phyloP scores from a whole-genome alignment of 2,329 filamentous ascomycete species.

The Thermoascus crustaceus region DNA sequence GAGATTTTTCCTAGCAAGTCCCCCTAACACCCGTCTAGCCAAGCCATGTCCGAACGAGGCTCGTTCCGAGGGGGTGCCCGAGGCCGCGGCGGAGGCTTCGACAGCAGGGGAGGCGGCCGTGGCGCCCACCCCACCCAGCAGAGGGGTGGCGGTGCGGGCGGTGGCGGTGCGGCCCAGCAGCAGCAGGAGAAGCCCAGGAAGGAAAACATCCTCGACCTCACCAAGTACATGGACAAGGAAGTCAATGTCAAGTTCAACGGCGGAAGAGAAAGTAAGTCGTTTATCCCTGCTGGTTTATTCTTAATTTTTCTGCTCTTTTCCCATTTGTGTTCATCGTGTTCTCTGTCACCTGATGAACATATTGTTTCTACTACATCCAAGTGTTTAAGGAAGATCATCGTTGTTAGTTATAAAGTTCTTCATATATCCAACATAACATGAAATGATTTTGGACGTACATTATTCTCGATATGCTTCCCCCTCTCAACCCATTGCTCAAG shows the following conservation, averaged over 20 bases:
- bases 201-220: constrained; percentile 93
- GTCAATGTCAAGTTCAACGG: constrained; percentile 96
- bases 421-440: too few relatives aligned
- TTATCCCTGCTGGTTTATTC: background rate
- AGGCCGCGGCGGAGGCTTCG: constrained; percentile 30
- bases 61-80: constrained; percentile 50
- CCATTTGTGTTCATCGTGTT: background rate
- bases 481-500: background rate
- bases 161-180: constrained; percentile 38
- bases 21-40: constrained; percentile 1
- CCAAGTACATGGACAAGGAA: constrained; percentile 94
- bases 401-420: background rate
- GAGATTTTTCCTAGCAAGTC: background rate
- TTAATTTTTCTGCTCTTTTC: background rate
- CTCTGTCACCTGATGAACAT: too few relatives aligned
- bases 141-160: constrained; percentile 41
- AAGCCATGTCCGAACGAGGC: constrained; percentile 35
- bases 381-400: too few relatives aligned
- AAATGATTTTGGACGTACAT: background rate
- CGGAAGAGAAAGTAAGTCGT: constrained; percentile 67
- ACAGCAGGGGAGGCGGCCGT: constrained; percentile 39
- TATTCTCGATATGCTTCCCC: background rate
- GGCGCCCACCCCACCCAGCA: constrained; percentile 36
- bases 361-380: too few relatives aligned
- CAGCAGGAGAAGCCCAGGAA: constrained; percentile 79